phyloP scores from a whole-genome alignment of 2,329 filamentous ascomycete species.

The Xylaria sp. region DNA sequence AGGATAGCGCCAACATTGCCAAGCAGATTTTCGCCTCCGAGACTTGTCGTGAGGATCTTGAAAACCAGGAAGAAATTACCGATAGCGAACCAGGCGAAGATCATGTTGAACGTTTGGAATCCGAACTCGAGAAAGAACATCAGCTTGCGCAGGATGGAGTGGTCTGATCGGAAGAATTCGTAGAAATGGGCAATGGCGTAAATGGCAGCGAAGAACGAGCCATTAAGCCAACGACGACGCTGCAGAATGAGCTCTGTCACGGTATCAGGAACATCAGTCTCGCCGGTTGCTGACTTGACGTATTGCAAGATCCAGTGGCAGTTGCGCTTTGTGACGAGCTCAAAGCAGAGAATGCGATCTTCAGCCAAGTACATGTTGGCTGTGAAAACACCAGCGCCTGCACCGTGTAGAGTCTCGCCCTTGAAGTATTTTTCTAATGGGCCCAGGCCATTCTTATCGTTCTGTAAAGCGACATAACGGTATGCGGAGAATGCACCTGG shows the following conservation, averaged over 20 bases:
- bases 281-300: slow-evolving; percentile 94
- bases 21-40: slow-evolving; percentile 70
- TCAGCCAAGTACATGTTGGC: slow-evolving; percentile 95
- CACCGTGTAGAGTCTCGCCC: slow-evolving; percentile 93
- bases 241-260: slow-evolving; percentile 96
- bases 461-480: slow-evolving; percentile 92
- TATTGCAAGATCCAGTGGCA: slow-evolving; percentile 98
- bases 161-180: slow-evolving; percentile 91
- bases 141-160: slow-evolving; percentile 83
- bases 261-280: slow-evolving; percentile 93
- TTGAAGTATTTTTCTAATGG: slow-evolving; percentile 99
- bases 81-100: slow-evolving; percentile 98
- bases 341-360: slow-evolving; percentile 94
- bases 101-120: slow-evolving; percentile 94
- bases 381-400: slow-evolving; percentile 95
- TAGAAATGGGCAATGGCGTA: slow-evolving; percentile 96
- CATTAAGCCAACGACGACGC: slow-evolving; percentile 95
- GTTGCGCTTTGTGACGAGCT: slow-evolving; percentile 95
- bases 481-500: slow-evolving; percentile 95
- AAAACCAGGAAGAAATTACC: slow-evolving; percentile 99
- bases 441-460: slow-evolving; percentile 93
- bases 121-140: slow-evolving; percentile 91
- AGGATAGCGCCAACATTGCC: slow-evolving; percentile 78
- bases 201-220: slow-evolving; percentile 95
- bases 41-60: slow-evolving; percentile 88